A percentile compares a stretch with the other conserved stretches of the same genome.
phyloP scores from a whole-genome alignment of 352 stramenopile genomes.

The Globisporangium carolinianum region DNA sequence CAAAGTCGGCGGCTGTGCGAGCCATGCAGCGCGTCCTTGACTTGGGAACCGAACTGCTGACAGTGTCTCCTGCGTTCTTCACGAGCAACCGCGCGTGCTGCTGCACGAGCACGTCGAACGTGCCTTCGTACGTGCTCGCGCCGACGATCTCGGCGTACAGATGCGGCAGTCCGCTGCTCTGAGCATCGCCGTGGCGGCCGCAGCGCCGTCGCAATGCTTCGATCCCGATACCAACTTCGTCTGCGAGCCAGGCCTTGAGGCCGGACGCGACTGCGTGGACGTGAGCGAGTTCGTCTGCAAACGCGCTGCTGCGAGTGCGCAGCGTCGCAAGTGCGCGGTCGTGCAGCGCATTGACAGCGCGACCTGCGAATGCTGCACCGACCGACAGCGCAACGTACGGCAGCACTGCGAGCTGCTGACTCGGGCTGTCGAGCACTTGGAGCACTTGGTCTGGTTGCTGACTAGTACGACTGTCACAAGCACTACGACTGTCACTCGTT shows the following conservation, averaged over 20 bases:
- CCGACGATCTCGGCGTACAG: constrained; percentile 30
- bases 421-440: constrained; percentile 93
- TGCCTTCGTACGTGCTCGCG: constrained; percentile 58
- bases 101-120: constrained; percentile 62
- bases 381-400: constrained; percentile 35
- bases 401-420: constrained; percentile 82
- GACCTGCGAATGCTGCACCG: constrained; percentile 24
- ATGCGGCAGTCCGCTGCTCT: constrained; percentile 17
- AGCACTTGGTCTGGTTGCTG: constrained; percentile 29
- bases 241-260: constrained; percentile 33
- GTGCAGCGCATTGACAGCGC: constrained; percentile 16
- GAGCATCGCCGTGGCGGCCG: constrained; percentile 13
- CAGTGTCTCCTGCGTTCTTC: constrained; percentile 18
- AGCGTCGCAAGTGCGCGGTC: constrained; percentile 17
- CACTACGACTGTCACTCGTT: not conserved
- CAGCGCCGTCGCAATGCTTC: constrained; percentile 24
- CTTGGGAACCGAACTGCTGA: not conserved
- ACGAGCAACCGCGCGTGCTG: constrained; percentile 55
- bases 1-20: constrained; percentile 12
- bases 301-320: constrained; percentile 13
- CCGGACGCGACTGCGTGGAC: constrained; percentile 28
- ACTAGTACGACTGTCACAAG: not conserved
- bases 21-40: constrained; percentile 8
- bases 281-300: constrained; percentile 20
- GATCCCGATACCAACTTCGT: constrained; percentile 28